Evolutionary conservation across 768 basidiomycete genomes (phyloP).

Genomic region (Termitomyces sp.): DNA sequence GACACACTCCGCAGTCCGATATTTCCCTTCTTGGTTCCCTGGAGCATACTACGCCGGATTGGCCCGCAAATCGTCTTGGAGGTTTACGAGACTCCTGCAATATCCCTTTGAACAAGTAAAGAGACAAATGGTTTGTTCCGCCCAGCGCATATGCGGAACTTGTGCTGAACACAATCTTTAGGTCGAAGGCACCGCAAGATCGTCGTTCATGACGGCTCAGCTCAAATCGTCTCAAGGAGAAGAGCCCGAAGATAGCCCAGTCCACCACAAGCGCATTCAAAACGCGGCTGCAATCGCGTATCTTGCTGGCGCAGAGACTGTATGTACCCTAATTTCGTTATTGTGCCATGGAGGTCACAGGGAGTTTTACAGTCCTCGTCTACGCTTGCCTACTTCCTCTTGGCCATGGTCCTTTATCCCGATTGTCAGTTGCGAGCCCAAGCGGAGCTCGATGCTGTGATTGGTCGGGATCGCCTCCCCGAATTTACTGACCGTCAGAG

Average conservation of each 20-base stretch:
- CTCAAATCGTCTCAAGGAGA: background rate
- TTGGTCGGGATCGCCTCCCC: conserved; percentile 24
- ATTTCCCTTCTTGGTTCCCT: conserved; percentile 29
- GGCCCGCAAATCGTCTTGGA: conserved; percentile 13
- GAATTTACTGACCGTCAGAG: conserved; percentile 20
- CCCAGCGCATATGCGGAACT: background rate
- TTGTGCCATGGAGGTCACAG: background rate
- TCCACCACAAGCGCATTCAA: conserved; percentile 9
- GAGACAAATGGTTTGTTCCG: conserved; percentile 24
- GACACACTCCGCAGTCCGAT: conserved; percentile 15
- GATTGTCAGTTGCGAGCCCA: conserved; percentile 30
- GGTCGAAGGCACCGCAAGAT: background rate
- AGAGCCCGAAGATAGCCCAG: background rate
- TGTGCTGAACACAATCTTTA: background rate
- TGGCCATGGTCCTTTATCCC: conserved; percentile 34
- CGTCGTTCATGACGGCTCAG: background rate
- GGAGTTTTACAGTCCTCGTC: conserved; percentile 18
- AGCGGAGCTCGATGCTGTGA: conserved; percentile 33
- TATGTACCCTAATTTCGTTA: conserved; percentile 4
- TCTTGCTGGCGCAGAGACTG: conserved; percentile 31
- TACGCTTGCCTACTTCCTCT: conserved; percentile 24
- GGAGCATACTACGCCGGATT: conserved; percentile 17
- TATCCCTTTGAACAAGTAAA: conserved; percentile 13
- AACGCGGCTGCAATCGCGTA: conserved; percentile 14
- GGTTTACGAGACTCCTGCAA: background rate